Conservation (phyloP, 2,329 filamentous ascomycete species). For the Capronia americana region DNA sequence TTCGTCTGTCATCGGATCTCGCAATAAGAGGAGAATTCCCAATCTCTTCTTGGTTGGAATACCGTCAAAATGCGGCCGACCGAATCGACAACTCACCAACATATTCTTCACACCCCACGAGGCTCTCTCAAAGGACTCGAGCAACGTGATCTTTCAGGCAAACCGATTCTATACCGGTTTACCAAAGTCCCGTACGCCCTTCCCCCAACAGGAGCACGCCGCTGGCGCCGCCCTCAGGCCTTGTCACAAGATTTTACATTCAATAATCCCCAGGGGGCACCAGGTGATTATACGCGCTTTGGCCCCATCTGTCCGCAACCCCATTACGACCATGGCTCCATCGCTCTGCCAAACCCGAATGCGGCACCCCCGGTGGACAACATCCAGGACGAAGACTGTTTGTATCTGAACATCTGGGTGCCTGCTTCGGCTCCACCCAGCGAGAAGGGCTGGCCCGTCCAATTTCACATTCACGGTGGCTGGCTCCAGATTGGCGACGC, state of each 20-base stretch:
- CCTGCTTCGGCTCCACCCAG: constrained; percentile 43
- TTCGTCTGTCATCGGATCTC: background rate
- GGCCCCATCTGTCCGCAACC: constrained; percentile 51
- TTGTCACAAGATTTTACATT: constrained; percentile 44
- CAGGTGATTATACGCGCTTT: constrained; percentile 50
- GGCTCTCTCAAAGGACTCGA: constrained; percentile 37
- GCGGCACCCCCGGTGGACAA: constrained; percentile 39
- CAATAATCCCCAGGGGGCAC: constrained; percentile 37
- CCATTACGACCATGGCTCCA: constrained; percentile 39
- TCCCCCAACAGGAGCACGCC: constrained; percentile 47
- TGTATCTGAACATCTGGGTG: constrained; percentile 59
- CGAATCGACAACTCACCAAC: constrained; percentile 34
- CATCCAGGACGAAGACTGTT: constrained; percentile 55
- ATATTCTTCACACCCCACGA: constrained; percentile 34
- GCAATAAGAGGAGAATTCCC: background rate
- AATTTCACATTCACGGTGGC: constrained; percentile 52
- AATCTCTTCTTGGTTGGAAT: background rate
- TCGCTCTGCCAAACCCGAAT: constrained; percentile 41
- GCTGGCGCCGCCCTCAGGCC: constrained; percentile 50
- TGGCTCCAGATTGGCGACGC: constrained; percentile 58
- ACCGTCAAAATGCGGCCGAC: constrained; percentile 33
- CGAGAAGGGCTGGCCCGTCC: constrained; percentile 43
- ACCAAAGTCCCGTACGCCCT: constrained; percentile 50
- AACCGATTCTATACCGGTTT: constrained; percentile 42
- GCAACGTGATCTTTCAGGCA: constrained; percentile 28